Evolutionary conservation across 805 yeast genomes (phyloP).

Genomic region (Suhomyces emberorum): DNA sequence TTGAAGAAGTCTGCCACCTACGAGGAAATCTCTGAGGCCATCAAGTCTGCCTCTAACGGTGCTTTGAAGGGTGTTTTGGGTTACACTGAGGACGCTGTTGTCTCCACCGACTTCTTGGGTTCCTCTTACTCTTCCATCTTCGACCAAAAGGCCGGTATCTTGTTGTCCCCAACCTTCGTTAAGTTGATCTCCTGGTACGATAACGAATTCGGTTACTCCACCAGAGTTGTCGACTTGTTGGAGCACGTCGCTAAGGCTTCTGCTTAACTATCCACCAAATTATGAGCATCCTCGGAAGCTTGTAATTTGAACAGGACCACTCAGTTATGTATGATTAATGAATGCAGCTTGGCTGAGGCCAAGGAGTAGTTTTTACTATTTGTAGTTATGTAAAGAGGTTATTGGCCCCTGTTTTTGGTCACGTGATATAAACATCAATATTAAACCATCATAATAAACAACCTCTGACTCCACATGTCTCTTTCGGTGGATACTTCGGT

Average conservation of each 20-base stretch:
- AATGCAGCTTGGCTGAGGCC: conserved; percentile 4
- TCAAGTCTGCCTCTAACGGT: conserved; percentile 32
- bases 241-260: conserved; percentile 26
- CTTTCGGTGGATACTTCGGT: not conserved
- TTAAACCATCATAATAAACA: too few relatives aligned
- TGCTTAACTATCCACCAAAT: conserved; percentile 13
- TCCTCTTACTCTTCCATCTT: conserved; percentile 29
- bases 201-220: conserved; percentile 36
- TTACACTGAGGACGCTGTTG: conserved; percentile 35
- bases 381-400: too few relatives aligned
- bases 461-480: too few relatives aligned
- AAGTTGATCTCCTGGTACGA: conserved; percentile 38
- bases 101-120: conserved; percentile 31
- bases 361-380: not conserved
- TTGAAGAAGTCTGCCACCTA: conserved; percentile 29
- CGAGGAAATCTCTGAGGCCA: conserved; percentile 30
- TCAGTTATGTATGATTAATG: conserved; percentile 5
- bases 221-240: conserved; percentile 36
- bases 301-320: conserved; percentile 1
- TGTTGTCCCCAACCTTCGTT: conserved; percentile 34
- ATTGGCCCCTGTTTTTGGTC: too few relatives aligned
- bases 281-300: conserved; percentile 5
- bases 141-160: conserved; percentile 35
- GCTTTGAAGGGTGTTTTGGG: conserved; percentile 33
- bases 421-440: too few relatives aligned